Base-by-base conservation (phyloP, 371 early-diverging fungal genomes). In the Blastocladiella emersonii region DNA sequence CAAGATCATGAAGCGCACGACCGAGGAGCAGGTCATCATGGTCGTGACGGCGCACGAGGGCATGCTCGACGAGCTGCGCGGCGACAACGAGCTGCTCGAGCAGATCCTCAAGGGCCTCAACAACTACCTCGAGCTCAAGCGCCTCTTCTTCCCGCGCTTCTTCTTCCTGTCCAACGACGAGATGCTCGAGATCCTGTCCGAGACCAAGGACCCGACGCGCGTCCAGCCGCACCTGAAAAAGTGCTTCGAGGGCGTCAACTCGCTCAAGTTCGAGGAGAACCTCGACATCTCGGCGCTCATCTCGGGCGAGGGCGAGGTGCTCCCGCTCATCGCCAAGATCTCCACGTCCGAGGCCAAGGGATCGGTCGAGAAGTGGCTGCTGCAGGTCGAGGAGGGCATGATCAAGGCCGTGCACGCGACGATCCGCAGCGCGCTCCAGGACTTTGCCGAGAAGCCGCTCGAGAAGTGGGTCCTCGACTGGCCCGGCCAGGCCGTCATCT, bases 81-180 rank as follows among this genome's bases (percentile, higher is more conserved):
- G 79, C 55, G 76, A 78, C 69, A 79, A 81, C 67, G 78, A 78
- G 65, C 69, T 82, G 23, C 67, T 82, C 2, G 82, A 82, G 62
- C 67, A 79, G 41, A 79, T 81, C 13, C 71, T 76, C 43, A 82
- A 82, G 64, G 82, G 81, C 10, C 71, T 82, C 5, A 79, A 78
- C 0, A 74, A 78, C 6, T 82, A 82, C 56, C 66, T 82, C 39
- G 81, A 82, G 63, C 70, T 66, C 67, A 82, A 82, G 66, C 66
- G 83, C 21, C 69, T 76, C 41, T 60, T 73, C 19, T 82, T 82
- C 63, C 81, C 81, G 15, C 69, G 83, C 57, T 82, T 82, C 66
- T 81, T 79, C 66, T 82, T 82, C 72, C 67, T 82, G 41, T 76
- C 76, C 21, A 78, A 82, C 64, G 83, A 81, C 63, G 83, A 82